Conservation (phyloP, 2,329 filamentous ascomycete species). For the Stachybotrys chartarum region DNA sequence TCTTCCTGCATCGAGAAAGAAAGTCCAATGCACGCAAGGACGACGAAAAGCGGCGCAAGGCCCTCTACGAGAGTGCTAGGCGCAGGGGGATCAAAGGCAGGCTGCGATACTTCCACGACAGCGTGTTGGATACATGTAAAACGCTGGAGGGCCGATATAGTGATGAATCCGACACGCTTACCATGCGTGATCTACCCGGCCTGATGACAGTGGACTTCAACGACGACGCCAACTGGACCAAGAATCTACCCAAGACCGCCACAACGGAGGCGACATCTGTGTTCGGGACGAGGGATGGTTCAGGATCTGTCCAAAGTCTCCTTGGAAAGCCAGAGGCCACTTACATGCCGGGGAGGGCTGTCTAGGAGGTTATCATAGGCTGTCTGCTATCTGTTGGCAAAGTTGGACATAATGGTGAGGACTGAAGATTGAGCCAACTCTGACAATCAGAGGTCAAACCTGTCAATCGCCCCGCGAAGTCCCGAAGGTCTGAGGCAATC, state of each 20-base stretch:
- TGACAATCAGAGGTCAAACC: no score
- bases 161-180: not conserved
- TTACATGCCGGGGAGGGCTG: no score
- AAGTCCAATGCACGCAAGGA: not conserved
- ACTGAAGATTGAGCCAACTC: no score
- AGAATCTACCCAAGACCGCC: not conserved
- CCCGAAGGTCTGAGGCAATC: no score
- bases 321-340: no score
- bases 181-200: not conserved
- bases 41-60: not conserved
- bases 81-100: not conserved
- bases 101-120: not conserved
- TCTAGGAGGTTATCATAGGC: no score
- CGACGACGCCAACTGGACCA: not conserved
- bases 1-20: not conserved
- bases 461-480: no score
- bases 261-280: not conserved
- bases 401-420: no score
- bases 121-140: not conserved
- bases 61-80: not conserved
- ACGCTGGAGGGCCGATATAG: not conserved
- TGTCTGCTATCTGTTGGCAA: no score
- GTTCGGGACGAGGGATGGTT: no score
- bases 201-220: not conserved
- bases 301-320: not conserved